Evolutionary conservation across 768 basidiomycete species (phyloP), one percentile per base, ranked within the genome.

Genomic region (Glaciozyma martinii): DNA sequence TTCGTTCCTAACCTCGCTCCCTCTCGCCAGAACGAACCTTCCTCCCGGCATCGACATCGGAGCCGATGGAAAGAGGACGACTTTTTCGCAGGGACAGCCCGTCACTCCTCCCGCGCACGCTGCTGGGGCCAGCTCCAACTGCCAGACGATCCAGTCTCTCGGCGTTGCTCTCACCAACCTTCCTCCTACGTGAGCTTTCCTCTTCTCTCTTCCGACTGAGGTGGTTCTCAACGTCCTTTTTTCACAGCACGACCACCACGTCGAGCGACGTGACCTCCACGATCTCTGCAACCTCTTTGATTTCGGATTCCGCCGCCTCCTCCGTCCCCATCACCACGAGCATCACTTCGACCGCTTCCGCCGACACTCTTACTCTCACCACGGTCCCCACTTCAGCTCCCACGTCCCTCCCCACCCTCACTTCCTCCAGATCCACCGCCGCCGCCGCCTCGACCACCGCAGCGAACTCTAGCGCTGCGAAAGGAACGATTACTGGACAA

Each of bases 1-100:
- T 50, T n/a, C 49, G n/a, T 25, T 15, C 29, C 30, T 55, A 37
- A 27, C 29, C 80, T 80, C 72, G 71, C 77, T 30, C 79, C n/a
- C n/a, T n/a, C 72, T 49, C 78, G 79, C n/a, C 65, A 30, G 29
- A 32, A 37, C 32, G 19, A 32, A 55, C 32, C 29, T 21, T 6
- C 54, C 54, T 23, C 50, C 50, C 29, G 57, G 57, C 4, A 59
- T 59, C 43, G 40, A 59, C 57, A 42, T 33, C 15, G 40, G 37
- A 13, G 15, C 21, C 57, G 25, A 44, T n/a, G 43, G 43, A 25
- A 21, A 44, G 25, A 37, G 19, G n/a, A 29, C 55, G 3, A 37
- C 32, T 30, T 37, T 30, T 32, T 40, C 37, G 37, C 56, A 56
- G 37, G 54, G 54, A 9, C 40, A 29, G 16, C 19, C 37, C n/a